phyloP scores from a whole-genome alignment of 2,329 filamentous ascomycete genomes.

The Camptophora hylomeconis region DNA sequence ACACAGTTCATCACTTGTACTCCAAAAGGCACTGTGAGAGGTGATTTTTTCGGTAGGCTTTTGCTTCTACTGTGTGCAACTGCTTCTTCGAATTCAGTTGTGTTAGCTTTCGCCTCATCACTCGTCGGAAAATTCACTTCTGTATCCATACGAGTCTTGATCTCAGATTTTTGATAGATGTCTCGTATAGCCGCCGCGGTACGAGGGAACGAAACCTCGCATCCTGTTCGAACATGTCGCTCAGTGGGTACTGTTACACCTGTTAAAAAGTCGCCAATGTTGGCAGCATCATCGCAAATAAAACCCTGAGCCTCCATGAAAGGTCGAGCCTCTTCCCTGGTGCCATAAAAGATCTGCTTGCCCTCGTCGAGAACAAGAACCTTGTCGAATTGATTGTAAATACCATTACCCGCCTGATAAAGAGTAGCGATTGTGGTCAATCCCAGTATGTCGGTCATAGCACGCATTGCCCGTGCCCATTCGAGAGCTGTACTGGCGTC shows the following conservation, averaged over 20 bases:
- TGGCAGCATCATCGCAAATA: slow-evolving; percentile 47
- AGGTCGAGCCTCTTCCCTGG: slow-evolving; percentile 42
- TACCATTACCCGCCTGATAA: slow-evolving; percentile 58
- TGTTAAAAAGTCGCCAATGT: slow-evolving; percentile 53
- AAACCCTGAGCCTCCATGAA: slow-evolving; percentile 57
- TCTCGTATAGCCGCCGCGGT: slow-evolving; percentile 32
- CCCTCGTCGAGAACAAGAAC: slow-evolving; percentile 55
- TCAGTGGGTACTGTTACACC: slow-evolving; percentile 47
- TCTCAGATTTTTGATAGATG: slow-evolving; percentile 39
- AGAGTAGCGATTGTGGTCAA: slow-evolving; percentile 50
- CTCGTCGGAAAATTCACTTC: slow-evolving; percentile 47
- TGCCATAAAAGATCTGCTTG: slow-evolving; percentile 53
- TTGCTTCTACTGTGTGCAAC: slow-evolving; percentile 44
- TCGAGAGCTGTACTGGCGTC: slow-evolving; percentile 53
- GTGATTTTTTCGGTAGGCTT: slow-evolving; percentile 38
- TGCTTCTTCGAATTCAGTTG: slow-evolving; percentile 40
- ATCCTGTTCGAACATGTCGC: slow-evolving; percentile 30
- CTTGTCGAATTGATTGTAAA: slow-evolving; percentile 59
- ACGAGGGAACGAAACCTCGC: slow-evolving; percentile 31
- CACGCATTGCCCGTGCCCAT: slow-evolving; percentile 47
- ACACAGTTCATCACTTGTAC: slow-evolving; percentile 44
- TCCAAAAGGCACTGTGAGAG: slow-evolving; percentile 41
- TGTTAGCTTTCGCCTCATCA: slow-evolving; percentile 35
- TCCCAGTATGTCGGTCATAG: slow-evolving; percentile 50
- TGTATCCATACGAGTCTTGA: slow-evolving; percentile 36